Conservation (phyloP, 2,329 filamentous ascomycete species). For the Dactylella cylindrospora region DNA sequence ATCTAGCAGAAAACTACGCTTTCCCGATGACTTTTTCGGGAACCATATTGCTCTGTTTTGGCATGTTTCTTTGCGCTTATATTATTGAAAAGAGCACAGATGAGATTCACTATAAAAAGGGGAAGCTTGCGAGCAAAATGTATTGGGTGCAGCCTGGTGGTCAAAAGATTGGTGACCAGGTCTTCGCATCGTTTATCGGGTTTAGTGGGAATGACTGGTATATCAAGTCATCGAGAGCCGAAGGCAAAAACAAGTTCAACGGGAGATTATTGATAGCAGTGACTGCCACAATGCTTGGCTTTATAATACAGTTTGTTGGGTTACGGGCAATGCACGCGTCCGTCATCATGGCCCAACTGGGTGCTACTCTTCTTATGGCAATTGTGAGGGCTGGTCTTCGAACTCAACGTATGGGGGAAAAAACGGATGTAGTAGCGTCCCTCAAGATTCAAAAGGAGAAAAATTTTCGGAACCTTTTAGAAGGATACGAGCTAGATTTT, state of each 20-base stretch:
- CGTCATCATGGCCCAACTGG: slow-evolving; percentile 39
- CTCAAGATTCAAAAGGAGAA: no score
- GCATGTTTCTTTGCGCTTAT: slow-evolving; percentile 44
- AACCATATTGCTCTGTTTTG: slow-evolving; percentile 23
- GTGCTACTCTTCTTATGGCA: slow-evolving; percentile 38
- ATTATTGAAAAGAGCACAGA: slow-evolving; percentile 24
- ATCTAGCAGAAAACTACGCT: slow-evolving; percentile 1
- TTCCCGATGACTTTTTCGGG: slow-evolving; percentile 30
- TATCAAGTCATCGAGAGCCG: slow-evolving; percentile 11
- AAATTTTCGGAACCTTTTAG: no score
- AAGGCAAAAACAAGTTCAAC: not conserved
- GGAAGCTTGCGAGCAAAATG: not conserved
- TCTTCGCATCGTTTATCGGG: slow-evolving; percentile 38
- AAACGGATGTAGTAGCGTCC: no score
- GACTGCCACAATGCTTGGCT: slow-evolving; percentile 24
- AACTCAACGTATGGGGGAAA: slow-evolving; percentile 13
- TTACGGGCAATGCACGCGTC: slow-evolving; percentile 33
- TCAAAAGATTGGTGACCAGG: slow-evolving; percentile 44
- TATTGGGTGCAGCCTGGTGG: slow-evolving; percentile 45
- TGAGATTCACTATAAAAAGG: slow-evolving; percentile 6
- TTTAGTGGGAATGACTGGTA: not conserved
- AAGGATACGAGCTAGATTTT: slow-evolving; percentile 3
- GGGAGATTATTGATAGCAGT: not conserved
- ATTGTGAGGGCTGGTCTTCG: slow-evolving; percentile 30
- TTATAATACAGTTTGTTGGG: slow-evolving; percentile 44